phyloP scores from a whole-genome alignment of 2,329 filamentous ascomycete species.

The Botrytis pseudocinerea region DNA sequence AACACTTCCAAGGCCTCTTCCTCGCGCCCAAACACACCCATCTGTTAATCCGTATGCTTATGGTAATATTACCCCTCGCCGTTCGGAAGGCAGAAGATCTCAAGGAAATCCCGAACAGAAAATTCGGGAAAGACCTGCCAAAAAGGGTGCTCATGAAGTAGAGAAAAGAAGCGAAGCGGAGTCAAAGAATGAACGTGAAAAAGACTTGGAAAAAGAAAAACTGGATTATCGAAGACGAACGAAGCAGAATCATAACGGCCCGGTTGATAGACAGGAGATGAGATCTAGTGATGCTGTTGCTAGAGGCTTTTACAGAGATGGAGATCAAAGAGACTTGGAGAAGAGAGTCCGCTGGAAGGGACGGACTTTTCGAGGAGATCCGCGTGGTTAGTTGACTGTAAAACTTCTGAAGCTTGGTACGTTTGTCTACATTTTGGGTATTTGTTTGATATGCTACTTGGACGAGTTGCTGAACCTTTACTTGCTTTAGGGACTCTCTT shows the following conservation, averaged over 20 bases:
- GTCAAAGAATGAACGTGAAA: not conserved
- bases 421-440: not conserved
- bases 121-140: not conserved
- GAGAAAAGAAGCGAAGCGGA: not conserved
- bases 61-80: not conserved
- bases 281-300: not conserved
- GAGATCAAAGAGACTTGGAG: fast-evolving
- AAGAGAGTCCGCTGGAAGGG: not conserved
- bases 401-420: not conserved
- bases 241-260: not conserved
- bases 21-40: not conserved
- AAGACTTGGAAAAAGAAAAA: fast-evolving
- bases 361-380: not conserved
- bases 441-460: too few relatives aligned
- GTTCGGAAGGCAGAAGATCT: not conserved
- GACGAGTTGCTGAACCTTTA: not conserved
- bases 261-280: not conserved
- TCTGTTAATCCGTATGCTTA: not conserved
- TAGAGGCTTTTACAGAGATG: not conserved
- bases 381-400: not conserved
- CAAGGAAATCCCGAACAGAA: not conserved
- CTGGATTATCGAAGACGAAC: not conserved
- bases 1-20: not conserved
- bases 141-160: not conserved
- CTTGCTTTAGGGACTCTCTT: fast-evolving